Evolutionary conservation across 192 early-diverging fungal genomes (phyloP).

Genomic region (Coemansia sp.): DNA sequence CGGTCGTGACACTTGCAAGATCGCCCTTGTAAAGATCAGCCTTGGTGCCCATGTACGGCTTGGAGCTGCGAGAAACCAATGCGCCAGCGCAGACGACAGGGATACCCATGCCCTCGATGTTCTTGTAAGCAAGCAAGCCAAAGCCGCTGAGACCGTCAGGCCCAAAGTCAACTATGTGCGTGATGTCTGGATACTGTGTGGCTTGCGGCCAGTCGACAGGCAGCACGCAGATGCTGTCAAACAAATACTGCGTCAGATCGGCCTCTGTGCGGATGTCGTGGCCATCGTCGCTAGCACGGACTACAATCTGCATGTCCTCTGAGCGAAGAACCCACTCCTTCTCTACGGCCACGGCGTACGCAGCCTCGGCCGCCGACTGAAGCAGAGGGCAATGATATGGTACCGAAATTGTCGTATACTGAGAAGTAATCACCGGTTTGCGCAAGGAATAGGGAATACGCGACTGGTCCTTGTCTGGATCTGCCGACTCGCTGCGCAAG

Average conservation of each 20-base stretch:
- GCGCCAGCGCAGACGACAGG: conserved; percentile 46
- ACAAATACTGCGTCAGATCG: conserved; percentile 67
- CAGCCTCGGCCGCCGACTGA: neutral
- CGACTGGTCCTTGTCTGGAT: conserved; percentile 57
- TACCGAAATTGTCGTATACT: conserved; percentile 84
- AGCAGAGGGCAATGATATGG: conserved; percentile 68
- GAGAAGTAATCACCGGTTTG: conserved; percentile 77
- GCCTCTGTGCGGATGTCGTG: conserved; percentile 68
- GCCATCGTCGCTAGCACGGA: conserved; percentile 81
- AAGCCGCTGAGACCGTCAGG: conserved; percentile 85
- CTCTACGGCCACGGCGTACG: conserved; percentile 7
- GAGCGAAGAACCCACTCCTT: conserved; percentile 34
- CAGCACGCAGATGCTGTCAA: conserved; percentile 69
- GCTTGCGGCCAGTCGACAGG: conserved; percentile 65
- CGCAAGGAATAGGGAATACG: conserved; percentile 80
- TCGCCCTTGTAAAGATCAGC: conserved; percentile 73
- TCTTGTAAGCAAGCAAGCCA: conserved; percentile 81
- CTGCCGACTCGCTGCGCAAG: conserved; percentile 16
- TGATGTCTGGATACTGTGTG: conserved; percentile 58
- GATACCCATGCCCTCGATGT: conserved; percentile 87
- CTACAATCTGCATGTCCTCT: conserved; percentile 53
- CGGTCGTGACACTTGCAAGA: conserved; percentile 66
- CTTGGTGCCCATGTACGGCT: conserved; percentile 69
- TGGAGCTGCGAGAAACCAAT: conserved; percentile 12
- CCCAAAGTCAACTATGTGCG: conserved; percentile 95